A percentile compares a stretch with the other conserved stretches of the same genome.
phyloP scores from a whole-genome alignment of 768 basidiomycete genomes.

The Amanita fuliginea region DNA sequence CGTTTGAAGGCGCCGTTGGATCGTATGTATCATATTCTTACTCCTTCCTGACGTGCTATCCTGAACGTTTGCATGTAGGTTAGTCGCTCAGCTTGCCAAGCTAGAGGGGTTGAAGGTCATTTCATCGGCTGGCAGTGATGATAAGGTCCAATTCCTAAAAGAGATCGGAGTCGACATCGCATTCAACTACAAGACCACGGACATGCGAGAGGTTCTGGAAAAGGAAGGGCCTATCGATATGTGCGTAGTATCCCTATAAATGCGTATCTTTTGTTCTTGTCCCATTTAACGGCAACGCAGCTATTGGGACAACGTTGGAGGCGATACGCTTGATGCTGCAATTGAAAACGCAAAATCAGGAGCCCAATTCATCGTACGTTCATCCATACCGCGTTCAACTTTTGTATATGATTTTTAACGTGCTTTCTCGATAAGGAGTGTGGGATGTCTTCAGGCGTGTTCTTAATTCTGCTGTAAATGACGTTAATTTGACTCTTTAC shows the following conservation, averaged over 20 bases:
- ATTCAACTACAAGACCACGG: conserved; percentile 64
- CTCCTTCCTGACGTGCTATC: neutral
- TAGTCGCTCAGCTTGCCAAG: conserved; percentile 43
- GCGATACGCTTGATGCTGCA: conserved; percentile 46
- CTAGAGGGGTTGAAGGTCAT: conserved; percentile 50
- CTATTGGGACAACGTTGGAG: conserved; percentile 53
- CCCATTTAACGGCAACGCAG: conserved; percentile 12
- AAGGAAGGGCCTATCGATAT: conserved; percentile 43
- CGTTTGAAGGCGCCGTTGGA: conserved; percentile 38
- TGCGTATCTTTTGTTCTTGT: neutral
- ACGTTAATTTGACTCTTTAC: neutral
- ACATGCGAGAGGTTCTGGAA: conserved; percentile 37
- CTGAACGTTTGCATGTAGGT: conserved; percentile 6
- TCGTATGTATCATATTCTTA: conserved; percentile 27
- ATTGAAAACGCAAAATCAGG: conserved; percentile 29
- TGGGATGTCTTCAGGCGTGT: conserved; percentile 24
- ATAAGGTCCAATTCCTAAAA: conserved; percentile 54
- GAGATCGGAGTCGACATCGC: conserved; percentile 56
- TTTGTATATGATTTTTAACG: neutral
- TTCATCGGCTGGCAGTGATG: conserved; percentile 61
- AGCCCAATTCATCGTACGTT: conserved; percentile 41
- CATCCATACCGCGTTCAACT: neutral
- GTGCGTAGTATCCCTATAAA: conserved; percentile 14
- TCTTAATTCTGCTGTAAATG: neutral
- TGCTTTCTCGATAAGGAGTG: conserved; percentile 20